These are phyloP conservation scores for Rhizopogon roseolus DNA, from an alignment of 768 basidiomycete genomes.

Conservation along the genomic window DNA sequence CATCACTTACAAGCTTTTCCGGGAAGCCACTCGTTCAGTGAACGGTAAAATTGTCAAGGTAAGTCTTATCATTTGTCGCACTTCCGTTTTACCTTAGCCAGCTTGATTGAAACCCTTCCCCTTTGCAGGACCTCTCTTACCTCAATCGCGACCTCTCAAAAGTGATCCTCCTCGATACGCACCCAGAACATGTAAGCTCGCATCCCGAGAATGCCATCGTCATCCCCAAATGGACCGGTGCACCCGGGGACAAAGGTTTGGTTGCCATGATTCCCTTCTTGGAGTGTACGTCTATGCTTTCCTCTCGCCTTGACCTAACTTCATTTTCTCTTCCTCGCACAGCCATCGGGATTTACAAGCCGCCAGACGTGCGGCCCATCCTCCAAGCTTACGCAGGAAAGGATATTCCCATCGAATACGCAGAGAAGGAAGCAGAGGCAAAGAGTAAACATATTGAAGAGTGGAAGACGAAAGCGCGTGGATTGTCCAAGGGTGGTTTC, in stretches of 20 bases:
- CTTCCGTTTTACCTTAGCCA: no score
- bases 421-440: slow-evolving; percentile 78
- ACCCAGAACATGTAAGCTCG: slow-evolving; percentile 67
- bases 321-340: neutral
- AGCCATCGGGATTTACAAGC: slow-evolving; percentile 93
- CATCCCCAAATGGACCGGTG: slow-evolving; percentile 83
- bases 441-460: slow-evolving; percentile 76
- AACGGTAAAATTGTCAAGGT: slow-evolving; percentile 88
- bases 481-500: slow-evolving; percentile 33
- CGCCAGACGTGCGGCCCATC: slow-evolving; percentile 83
- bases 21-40: slow-evolving; percentile 82
- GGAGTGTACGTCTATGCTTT: slow-evolving; percentile 56
- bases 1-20: slow-evolving; percentile 86
- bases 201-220: slow-evolving; percentile 90
- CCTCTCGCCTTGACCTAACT: neutral
- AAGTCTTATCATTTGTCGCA: slow-evolving; percentile 1
- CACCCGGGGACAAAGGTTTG: slow-evolving; percentile 68
- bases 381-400: slow-evolving; percentile 82
- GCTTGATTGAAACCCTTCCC: neutral
- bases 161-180: slow-evolving; percentile 83
- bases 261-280: slow-evolving; percentile 96
- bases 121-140: slow-evolving; percentile 76
- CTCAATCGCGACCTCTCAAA: slow-evolving; percentile 91
- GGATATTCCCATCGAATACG: slow-evolving; percentile 86
- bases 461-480: slow-evolving; percentile 56